A percentile compares a stretch with the other conserved stretches of the same genome.
These are phyloP conservation scores for Candida railenensis DNA, from an alignment of 805 yeast species.

Conservation along the genomic window DNA sequence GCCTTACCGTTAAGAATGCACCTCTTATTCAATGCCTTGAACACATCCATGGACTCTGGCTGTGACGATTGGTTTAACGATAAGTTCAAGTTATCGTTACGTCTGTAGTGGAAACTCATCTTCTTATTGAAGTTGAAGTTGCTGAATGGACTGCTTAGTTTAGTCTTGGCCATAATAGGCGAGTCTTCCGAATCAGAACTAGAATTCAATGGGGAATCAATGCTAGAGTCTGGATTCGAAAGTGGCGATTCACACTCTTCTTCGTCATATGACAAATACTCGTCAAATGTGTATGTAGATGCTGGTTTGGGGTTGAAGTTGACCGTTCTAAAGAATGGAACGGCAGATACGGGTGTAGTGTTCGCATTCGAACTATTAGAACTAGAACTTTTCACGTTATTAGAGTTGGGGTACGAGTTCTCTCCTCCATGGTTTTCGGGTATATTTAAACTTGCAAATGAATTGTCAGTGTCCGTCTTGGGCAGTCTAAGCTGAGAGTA, in stretches of 20 bases:
- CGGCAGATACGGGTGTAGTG: constrained; percentile 8
- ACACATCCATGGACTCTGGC: constrained; percentile 23
- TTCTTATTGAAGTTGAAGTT: constrained; percentile 13
- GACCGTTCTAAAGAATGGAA: constrained; percentile 38
- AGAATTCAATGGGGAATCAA: background rate
- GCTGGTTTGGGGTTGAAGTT: constrained; percentile 30
- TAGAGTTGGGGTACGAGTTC: background rate
- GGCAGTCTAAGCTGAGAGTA: constrained; percentile 21
- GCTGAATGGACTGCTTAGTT: constrained; percentile 7
- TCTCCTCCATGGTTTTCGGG: background rate
- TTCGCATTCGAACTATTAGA: background rate
- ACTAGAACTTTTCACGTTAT: background rate
- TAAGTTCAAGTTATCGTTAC: constrained; percentile 33
- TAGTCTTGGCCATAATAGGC: constrained; percentile 3
- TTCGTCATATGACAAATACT: constrained; percentile 35
- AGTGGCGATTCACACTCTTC: constrained; percentile 10
- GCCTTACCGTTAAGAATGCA: constrained; percentile 40
- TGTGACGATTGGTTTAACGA: constrained; percentile 20
- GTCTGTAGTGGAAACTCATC: constrained; percentile 39
- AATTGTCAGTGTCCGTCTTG: constrained; percentile 30
- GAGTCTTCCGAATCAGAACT: constrained; percentile 6
- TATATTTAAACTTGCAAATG: constrained; percentile 29
- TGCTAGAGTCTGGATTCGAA: background rate
- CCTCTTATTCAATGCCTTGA: constrained; percentile 33
- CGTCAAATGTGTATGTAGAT: constrained; percentile 28